Evolutionary conservation across 1,284 basidiomycete genomes (phyloP).

Genomic region (Mycosarcoma maydis): DNA sequence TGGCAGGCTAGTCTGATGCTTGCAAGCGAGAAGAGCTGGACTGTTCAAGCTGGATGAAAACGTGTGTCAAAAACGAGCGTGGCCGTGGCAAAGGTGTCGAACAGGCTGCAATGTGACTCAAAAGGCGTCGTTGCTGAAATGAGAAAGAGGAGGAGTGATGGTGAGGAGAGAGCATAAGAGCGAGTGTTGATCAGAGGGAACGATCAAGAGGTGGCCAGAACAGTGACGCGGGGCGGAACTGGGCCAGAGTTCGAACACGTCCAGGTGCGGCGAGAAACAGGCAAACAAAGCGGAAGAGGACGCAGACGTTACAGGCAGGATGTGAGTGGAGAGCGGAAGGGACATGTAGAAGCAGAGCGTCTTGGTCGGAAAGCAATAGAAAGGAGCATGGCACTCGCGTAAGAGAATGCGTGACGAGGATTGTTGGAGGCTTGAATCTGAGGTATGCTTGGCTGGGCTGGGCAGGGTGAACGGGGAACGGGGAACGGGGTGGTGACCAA

Average conservation of each 20-base stretch:
- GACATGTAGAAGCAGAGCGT: background rate
- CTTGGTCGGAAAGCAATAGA: background rate
- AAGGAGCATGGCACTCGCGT: no score
- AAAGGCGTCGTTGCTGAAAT: background rate
- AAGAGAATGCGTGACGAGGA: no score
- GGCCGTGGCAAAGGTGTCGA: background rate
- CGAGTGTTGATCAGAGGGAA: background rate
- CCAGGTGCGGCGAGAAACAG: background rate
- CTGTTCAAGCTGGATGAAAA: background rate
- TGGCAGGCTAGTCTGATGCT: no score
- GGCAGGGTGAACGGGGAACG: background rate
- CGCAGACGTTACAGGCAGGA: slow-evolving; percentile 8
- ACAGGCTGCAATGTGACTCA: background rate
- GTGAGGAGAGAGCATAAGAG: background rate
- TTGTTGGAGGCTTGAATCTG: background rate
- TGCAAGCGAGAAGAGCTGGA: background rate
- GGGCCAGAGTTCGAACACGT: background rate
- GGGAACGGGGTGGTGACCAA: no score
- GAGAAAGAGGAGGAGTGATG: background rate
- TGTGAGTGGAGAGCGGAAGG: slow-evolving; percentile 17
- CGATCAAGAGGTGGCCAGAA: background rate
- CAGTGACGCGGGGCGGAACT: no score
- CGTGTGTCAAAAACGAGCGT: background rate
- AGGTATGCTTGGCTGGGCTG: slow-evolving; percentile 3
- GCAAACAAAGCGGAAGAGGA: background rate